These are phyloP conservation scores for Aureobasidium leucospermi DNA, from an alignment of 2,329 filamentous ascomycete species.

Conservation along the genomic window DNA sequence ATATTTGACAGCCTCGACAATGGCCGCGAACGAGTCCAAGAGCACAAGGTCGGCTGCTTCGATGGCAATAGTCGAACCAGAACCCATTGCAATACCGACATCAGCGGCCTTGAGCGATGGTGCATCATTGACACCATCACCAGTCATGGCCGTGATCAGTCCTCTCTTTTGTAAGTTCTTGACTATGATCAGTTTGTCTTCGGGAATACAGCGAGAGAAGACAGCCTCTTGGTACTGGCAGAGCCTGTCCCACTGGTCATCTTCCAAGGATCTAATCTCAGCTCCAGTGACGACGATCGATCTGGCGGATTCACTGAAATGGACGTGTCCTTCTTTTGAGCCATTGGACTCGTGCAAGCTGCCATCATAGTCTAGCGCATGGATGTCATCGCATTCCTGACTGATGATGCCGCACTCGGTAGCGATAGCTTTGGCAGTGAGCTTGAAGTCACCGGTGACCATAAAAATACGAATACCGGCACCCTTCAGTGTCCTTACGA, in stretches of 20 bases:
- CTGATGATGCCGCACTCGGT: slow-evolving; percentile 65
- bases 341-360: not conserved
- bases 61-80: slow-evolving; percentile 54
- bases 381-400: slow-evolving; percentile 47
- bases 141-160: slow-evolving; percentile 49
- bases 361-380: slow-evolving; percentile 29
- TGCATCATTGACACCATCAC: slow-evolving; percentile 43
- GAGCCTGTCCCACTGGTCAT: slow-evolving; percentile 62
- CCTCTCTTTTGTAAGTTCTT: slow-evolving; percentile 59
- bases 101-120: slow-evolving; percentile 53
- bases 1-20: slow-evolving; percentile 65
- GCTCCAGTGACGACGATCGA: slow-evolving; percentile 59
- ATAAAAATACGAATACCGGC: slow-evolving; percentile 73
- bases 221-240: slow-evolving; percentile 63
- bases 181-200: slow-evolving; percentile 76
- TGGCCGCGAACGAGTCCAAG: slow-evolving; percentile 61
- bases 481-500: slow-evolving; percentile 55
- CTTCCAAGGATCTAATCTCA: slow-evolving; percentile 58
- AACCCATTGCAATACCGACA: slow-evolving; percentile 52
- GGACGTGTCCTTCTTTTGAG: not conserved
- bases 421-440: slow-evolving; percentile 68
- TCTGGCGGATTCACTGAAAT: slow-evolving; percentile 18
- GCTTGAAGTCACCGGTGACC: slow-evolving; percentile 72
- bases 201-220: slow-evolving; percentile 68
- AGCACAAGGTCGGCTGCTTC: slow-evolving; percentile 57